phyloP scores from a whole-genome alignment of 2,329 filamentous ascomycete genomes.

The Ophiocordyceps sinensis region DNA sequence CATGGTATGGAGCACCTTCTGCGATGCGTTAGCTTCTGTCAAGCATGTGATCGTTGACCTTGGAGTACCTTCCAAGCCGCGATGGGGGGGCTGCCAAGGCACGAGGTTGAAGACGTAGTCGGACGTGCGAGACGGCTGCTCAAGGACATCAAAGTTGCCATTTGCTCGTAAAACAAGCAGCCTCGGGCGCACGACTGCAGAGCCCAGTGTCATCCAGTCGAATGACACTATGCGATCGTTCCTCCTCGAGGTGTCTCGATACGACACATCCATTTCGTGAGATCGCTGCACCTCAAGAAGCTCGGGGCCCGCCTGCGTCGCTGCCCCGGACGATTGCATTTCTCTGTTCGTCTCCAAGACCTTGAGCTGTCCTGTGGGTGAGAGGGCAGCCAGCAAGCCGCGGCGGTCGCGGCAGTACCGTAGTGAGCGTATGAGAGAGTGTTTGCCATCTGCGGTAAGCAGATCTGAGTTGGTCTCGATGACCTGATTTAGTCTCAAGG shows the following conservation, averaged over 20 bases:
- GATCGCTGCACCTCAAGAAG: constrained; percentile 45
- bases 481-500: constrained; percentile 40
- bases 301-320: constrained; percentile 36
- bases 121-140: constrained; percentile 43
- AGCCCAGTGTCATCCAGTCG: constrained; percentile 49
- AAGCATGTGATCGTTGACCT: too few species aligned
- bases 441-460: constrained; percentile 36
- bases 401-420: constrained; percentile 49
- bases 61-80: constrained; percentile 37
- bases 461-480: constrained; percentile 40
- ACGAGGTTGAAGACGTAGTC: constrained; percentile 45
- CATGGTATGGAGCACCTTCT: constrained; percentile 38
- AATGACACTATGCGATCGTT: constrained; percentile 52
- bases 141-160: constrained; percentile 45
- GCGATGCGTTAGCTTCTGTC: constrained; percentile 6
- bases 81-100: constrained; percentile 45
- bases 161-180: constrained; percentile 45
- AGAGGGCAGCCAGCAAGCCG: constrained; percentile 46
- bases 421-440: constrained; percentile 46
- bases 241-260: constrained; percentile 33
- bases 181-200: constrained; percentile 39
- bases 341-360: constrained; percentile 45
- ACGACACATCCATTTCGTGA: constrained; percentile 47
- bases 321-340: constrained; percentile 21
- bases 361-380: constrained; percentile 48